Evolutionary conservation across 2,329 filamentous ascomycete genomes (phyloP).

Genomic region (Cercospora beticola): DNA sequence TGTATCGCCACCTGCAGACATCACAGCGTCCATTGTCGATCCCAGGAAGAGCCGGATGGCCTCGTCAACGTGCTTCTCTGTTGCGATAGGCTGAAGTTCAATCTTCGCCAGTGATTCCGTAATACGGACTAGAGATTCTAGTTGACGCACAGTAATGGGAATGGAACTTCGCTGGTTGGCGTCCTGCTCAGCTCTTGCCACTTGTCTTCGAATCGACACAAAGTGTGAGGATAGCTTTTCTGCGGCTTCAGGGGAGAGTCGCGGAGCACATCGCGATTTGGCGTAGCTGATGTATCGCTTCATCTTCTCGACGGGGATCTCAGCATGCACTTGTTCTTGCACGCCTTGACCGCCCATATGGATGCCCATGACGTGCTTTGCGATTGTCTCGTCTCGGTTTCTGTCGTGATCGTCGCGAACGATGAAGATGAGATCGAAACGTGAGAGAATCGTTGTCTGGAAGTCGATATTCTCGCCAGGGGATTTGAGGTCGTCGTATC

Average conservation of each 20-base stretch:
- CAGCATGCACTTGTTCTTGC: conserved; percentile 84
- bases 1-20: conserved; percentile 51
- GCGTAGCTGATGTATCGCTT: conserved; percentile 96
- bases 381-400: conserved; percentile 86
- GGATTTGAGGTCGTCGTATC: conserved; percentile 96
- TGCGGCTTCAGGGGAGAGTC: conserved; percentile 83
- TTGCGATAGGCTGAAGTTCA: conserved; percentile 79
- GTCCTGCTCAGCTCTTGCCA: conserved; percentile 86
- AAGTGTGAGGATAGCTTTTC: conserved; percentile 98
- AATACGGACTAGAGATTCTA: conserved; percentile 96
- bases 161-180: conserved; percentile 89
- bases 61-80: conserved; percentile 91
- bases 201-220: conserved; percentile 90
- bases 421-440: conserved; percentile 99
- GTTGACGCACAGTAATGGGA: conserved; percentile 93
- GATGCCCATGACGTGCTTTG: conserved; percentile 94
- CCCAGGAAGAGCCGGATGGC: conserved; percentile 95
- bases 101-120: conserved; percentile 94
- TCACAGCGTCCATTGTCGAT: conserved; percentile 93
- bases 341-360: conserved; percentile 87
- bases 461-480: conserved; percentile 99
- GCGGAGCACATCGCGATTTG: conserved; percentile 90
- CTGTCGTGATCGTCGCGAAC: conserved; percentile 92
- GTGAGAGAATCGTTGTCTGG: conserved; percentile 94
- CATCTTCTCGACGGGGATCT: conserved; percentile 95